Percentiles rank a stretch among this genome's conserved stretches.
phyloP scores from a whole-genome alignment of 495 filamentous ascomycete genomes.

The Penicillium silybi region DNA sequence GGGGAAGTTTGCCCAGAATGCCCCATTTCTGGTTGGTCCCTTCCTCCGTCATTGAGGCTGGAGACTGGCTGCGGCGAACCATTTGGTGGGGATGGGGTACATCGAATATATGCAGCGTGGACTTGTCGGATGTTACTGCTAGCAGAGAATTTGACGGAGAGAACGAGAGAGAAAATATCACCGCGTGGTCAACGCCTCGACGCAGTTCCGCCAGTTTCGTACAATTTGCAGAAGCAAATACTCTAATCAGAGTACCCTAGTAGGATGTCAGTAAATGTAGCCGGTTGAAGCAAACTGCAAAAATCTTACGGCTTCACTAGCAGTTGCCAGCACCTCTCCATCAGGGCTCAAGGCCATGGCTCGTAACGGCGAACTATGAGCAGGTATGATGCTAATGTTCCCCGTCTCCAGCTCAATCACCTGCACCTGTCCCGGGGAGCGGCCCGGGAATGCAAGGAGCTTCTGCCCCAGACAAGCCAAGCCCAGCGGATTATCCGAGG shows the following conservation, averaged over 20 bases:
- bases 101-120: constrained; percentile 90
- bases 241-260: constrained; percentile 81
- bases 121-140: constrained; percentile 96
- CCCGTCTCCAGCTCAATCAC: constrained; percentile 75
- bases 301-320: constrained; percentile 70
- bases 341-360: constrained; percentile 78
- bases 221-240: constrained; percentile 74
- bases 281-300: not conserved
- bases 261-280: constrained; percentile 5
- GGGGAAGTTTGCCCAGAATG: constrained; percentile 68
- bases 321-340: constrained; percentile 81
- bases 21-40: constrained; percentile 70
- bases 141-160: constrained; percentile 73
- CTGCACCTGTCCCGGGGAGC: constrained; percentile 86
- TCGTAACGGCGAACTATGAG: constrained; percentile 73
- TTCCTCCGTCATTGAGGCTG: constrained; percentile 37
- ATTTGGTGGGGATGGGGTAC: constrained; percentile 44
- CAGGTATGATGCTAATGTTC: constrained; percentile 91
- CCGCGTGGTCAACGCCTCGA: constrained; percentile 82
- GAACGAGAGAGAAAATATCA: constrained; percentile 82
- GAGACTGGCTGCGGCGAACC: constrained; percentile 32
- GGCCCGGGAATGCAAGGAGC: constrained; percentile 75
- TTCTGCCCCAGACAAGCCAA: constrained; percentile 73
- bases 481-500: constrained; percentile 79
- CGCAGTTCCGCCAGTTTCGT: constrained; percentile 78